Evolutionary conservation across 2,329 filamentous ascomycete genomes (phyloP).

Genomic region (Phoma sp.): DNA sequence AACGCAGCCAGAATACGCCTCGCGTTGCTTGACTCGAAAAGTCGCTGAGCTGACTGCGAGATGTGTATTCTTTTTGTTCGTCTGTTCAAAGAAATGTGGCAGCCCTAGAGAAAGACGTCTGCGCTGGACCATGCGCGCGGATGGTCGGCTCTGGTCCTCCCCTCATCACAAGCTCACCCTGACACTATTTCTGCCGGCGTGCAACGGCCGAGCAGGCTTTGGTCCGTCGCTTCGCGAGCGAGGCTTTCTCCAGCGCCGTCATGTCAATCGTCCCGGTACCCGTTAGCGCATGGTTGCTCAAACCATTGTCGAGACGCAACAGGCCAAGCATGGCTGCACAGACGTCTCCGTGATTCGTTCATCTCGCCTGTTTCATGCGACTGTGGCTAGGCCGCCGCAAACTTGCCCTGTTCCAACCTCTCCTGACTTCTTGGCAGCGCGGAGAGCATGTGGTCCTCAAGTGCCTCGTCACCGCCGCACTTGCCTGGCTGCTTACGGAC

Average conservation of each 20-base stretch:
- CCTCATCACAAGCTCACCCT: constrained; percentile 8
- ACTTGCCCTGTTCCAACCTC: constrained; percentile 17
- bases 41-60: not conserved
- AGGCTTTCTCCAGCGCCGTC: constrained; percentile 23
- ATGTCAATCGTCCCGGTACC: constrained; percentile 23
- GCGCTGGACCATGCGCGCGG: constrained; percentile 15
- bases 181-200: constrained; percentile 7
- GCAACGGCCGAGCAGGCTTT: constrained; percentile 8
- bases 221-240: constrained; percentile 27
- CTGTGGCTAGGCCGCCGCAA: constrained; percentile 12
- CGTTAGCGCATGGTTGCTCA: constrained; percentile 19
- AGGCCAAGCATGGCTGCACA: constrained; percentile 14
- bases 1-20: not conserved
- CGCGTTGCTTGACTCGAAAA: no score
- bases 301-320: constrained; percentile 23
- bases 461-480: constrained; percentile 10
- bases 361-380: constrained; percentile 22
- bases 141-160: constrained; percentile 8
- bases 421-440: constrained; percentile 12
- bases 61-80: not conserved
- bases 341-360: constrained; percentile 21
- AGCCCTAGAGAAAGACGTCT: not conserved
- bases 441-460: constrained; percentile 18
- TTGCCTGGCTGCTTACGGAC: constrained; percentile 18
- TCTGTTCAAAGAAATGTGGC: not conserved